These are phyloP conservation scores for Parietichytrium sp. DNA, from an alignment of 108 stramenopile species.

Conservation along the genomic window DNA sequence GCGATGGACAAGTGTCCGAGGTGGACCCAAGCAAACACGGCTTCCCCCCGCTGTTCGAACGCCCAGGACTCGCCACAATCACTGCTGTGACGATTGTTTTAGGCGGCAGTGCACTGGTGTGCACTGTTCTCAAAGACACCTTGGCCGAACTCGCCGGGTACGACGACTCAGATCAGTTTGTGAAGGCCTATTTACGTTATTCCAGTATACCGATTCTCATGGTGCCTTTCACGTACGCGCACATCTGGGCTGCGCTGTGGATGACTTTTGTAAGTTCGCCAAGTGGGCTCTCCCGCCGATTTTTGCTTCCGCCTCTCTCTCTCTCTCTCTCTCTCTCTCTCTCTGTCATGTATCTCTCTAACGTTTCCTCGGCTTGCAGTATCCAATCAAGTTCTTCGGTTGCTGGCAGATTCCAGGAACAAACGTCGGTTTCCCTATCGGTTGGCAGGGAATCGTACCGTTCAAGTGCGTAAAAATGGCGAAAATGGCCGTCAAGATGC, in stretches of 20 bases:
- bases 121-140: background rate
- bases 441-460: slow-evolving; percentile 89
- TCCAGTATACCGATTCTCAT: background rate
- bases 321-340: too few relatives aligned
- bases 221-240: slow-evolving; percentile 19
- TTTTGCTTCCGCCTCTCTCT: too few relatives aligned
- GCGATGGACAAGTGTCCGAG: background rate
- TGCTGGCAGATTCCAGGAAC: slow-evolving; percentile 30
- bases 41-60: background rate
- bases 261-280: too few relatives aligned
- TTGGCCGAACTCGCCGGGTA: background rate
- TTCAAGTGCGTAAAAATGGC: slow-evolving; percentile 87
- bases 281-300: too few relatives aligned
- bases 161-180: background rate
- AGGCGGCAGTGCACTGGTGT: background rate
- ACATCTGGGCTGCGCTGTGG: slow-evolving; percentile 7
- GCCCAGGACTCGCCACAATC: background rate
- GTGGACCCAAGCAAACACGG: background rate
- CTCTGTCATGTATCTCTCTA: too few relatives aligned
- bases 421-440: slow-evolving; percentile 62
- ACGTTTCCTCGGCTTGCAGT: too few relatives aligned
- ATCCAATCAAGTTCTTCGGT: background rate
- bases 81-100: background rate
- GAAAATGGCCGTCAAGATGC: slow-evolving; percentile 72
- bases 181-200: background rate